phyloP scores from a whole-genome alignment of 805 yeast genomes.

The Saccharomyces eubayanus region DNA sequence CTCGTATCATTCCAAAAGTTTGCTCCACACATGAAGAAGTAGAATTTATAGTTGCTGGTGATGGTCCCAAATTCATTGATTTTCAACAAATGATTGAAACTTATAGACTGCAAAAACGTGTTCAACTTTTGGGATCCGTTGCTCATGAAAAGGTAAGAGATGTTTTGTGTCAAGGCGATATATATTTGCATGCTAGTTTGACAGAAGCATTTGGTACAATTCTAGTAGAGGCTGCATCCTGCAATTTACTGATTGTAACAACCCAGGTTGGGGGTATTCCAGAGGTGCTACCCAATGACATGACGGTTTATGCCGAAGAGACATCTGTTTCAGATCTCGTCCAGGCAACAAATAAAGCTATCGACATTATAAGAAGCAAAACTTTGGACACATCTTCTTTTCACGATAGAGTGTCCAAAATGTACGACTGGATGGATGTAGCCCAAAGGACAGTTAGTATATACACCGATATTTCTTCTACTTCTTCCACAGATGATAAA shows the following conservation, averaged over 20 bases:
- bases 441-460: slow-evolving; percentile 81
- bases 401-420: slow-evolving; percentile 64
- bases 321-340: slow-evolving; percentile 72
- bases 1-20: slow-evolving; percentile 76
- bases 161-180: slow-evolving; percentile 88
- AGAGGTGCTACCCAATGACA: slow-evolving; percentile 84
- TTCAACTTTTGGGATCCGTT: slow-evolving; percentile 75
- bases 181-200: slow-evolving; percentile 84
- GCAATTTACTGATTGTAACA: slow-evolving; percentile 88
- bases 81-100: slow-evolving; percentile 92
- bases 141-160: slow-evolving; percentile 89
- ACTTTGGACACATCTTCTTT: slow-evolving; percentile 64
- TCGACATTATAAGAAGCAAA: slow-evolving; percentile 46
- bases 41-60: slow-evolving; percentile 84
- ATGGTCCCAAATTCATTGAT: slow-evolving; percentile 92
- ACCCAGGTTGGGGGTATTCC: slow-evolving; percentile 97
- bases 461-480: slow-evolving; percentile 42
- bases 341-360: slow-evolving; percentile 63
- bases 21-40: slow-evolving; percentile 58
- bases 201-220: slow-evolving; percentile 99
- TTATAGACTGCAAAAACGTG: slow-evolving; percentile 77
- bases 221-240: slow-evolving; percentile 92
- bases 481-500: slow-evolving; percentile 37
- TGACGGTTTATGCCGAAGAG: slow-evolving; percentile 88
- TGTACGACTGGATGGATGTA: slow-evolving; percentile 90